Percentiles rank a stretch among this genome's conserved stretches.
These are phyloP conservation scores for Eleusine coracana DNA, from an alignment of 176 grass and related monocot genomes.

Conservation along the genomic window DNA sequence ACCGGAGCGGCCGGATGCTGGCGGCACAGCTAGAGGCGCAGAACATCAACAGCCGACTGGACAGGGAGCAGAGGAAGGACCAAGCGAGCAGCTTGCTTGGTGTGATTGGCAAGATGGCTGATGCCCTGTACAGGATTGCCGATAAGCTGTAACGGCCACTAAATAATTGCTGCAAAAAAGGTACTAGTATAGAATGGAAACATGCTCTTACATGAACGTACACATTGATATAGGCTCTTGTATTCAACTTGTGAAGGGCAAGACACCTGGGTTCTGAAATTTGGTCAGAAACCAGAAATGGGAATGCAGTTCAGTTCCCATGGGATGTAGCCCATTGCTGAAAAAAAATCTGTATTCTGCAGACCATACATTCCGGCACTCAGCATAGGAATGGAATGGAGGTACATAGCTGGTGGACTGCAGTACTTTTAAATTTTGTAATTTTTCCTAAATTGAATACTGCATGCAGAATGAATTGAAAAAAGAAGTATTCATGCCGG, in stretches of 20 bases:
- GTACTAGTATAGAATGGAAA: neutral
- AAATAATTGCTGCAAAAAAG: conserved; percentile 39
- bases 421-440: neutral
- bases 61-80: conserved; percentile 95
- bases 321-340: neutral
- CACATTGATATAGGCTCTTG: conserved; percentile 34
- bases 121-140: conserved; percentile 92
- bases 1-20: conserved; percentile 69
- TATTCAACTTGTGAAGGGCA: too few relatives aligned
- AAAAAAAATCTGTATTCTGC: conserved; percentile 32
- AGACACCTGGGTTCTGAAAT: conserved; percentile 29
- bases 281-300: conserved; percentile 35
- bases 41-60: conserved; percentile 77
- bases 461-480: neutral
- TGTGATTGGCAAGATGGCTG: conserved; percentile 83
- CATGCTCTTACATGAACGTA: conserved; percentile 33
- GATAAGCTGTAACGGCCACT: conserved; percentile 75
- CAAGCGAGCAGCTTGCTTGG: conserved; percentile 70
- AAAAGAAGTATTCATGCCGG: neutral
- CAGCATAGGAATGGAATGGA: conserved; percentile 4
- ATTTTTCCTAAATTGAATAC: conserved; percentile 14
- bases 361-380: neutral
- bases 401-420: neutral
- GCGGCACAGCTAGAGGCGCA: conserved; percentile 72
- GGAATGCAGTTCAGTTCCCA: conserved; percentile 1